phyloP scores from a whole-genome alignment of 208 protist species.

The Trichomonas gallinae region DNA sequence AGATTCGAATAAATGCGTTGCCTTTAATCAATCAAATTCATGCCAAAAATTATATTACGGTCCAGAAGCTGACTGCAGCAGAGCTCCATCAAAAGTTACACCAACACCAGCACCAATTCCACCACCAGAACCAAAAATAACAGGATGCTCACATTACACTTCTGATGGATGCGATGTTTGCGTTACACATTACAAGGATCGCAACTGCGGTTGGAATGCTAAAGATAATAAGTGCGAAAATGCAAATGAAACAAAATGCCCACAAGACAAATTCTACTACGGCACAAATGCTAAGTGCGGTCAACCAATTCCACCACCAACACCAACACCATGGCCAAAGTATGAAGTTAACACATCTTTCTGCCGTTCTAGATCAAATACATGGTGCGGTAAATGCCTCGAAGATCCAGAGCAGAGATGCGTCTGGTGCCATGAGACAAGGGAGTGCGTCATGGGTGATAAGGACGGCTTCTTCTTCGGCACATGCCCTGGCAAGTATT shows the following conservation, averaged over 20 bases:
- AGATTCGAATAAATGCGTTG: background rate
- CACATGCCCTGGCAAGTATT: background rate
- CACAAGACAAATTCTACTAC: background rate
- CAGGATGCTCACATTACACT: background rate
- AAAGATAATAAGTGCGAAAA: background rate
- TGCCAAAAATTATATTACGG: background rate
- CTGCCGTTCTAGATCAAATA: background rate
- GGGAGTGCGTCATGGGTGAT: slow-evolving; percentile 8
- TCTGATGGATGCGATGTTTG: background rate
- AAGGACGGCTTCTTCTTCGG: background rate
- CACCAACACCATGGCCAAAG: background rate
- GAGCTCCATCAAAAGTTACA: background rate
- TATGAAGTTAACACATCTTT: background rate
- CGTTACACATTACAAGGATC: background rate
- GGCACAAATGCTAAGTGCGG: background rate
- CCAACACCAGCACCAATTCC: background rate
- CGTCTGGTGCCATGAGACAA: background rate
- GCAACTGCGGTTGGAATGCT: background rate
- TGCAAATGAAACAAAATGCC: background rate
- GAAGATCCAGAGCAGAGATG: background rate
- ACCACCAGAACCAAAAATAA: background rate
- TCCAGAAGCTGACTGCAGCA: background rate
- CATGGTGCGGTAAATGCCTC: background rate
- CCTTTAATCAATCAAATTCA: background rate
- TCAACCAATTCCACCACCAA: background rate